A percentile compares a stretch with the other conserved stretches of the same genome.
phyloP scores from a whole-genome alignment of 2,329 filamentous ascomycete genomes.

The Trichocomaceae sp. region DNA sequence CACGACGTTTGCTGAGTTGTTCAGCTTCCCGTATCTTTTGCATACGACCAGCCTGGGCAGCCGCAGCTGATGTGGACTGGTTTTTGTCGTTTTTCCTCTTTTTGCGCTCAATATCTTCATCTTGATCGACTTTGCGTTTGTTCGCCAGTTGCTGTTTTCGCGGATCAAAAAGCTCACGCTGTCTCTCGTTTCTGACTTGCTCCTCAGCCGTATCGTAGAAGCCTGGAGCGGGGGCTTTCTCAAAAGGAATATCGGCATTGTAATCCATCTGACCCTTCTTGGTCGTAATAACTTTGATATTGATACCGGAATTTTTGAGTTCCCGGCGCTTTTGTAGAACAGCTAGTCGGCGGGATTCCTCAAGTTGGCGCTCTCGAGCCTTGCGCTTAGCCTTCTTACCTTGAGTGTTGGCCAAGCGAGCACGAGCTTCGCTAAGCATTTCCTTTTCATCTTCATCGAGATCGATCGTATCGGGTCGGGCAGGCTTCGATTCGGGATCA shows the following conservation, averaged over 20 bases:
- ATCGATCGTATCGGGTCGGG: slow-evolving; percentile 92
- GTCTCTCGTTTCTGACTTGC: slow-evolving; percentile 68
- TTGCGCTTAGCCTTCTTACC: slow-evolving; percentile 99
- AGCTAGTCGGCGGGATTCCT: slow-evolving; percentile 85
- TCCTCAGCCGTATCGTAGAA: slow-evolving; percentile 94
- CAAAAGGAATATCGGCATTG: slow-evolving; percentile 97
- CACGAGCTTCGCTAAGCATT: slow-evolving; percentile 96
- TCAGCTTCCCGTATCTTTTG: slow-evolving; percentile 94
- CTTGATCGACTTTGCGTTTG: slow-evolving; percentile 86
- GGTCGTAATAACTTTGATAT: slow-evolving; percentile 85
- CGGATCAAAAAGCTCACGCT: slow-evolving; percentile 81
- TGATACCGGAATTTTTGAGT: slow-evolving; percentile 95
- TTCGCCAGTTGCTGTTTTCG: slow-evolving; percentile 83
- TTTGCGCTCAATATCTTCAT: slow-evolving; percentile 75
- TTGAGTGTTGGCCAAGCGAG: slow-evolving; percentile 92
- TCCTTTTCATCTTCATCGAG: slow-evolving; percentile 99
- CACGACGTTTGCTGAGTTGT: slow-evolving; percentile 85
- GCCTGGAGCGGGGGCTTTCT: slow-evolving; percentile 78
- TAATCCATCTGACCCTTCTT: slow-evolving; percentile 99
- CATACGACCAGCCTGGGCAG: slow-evolving; percentile 86
- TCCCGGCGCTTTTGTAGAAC: slow-evolving; percentile 91
- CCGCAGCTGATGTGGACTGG: slow-evolving; percentile 66
- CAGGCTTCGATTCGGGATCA: slow-evolving; percentile 95
- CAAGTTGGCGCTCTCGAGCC: slow-evolving; percentile 87
- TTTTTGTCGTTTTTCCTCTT: slow-evolving; percentile 84